Evolutionary conservation across 257 asterid genomes (phyloP).

Genomic region (Anisodus tanguticus): DNA sequence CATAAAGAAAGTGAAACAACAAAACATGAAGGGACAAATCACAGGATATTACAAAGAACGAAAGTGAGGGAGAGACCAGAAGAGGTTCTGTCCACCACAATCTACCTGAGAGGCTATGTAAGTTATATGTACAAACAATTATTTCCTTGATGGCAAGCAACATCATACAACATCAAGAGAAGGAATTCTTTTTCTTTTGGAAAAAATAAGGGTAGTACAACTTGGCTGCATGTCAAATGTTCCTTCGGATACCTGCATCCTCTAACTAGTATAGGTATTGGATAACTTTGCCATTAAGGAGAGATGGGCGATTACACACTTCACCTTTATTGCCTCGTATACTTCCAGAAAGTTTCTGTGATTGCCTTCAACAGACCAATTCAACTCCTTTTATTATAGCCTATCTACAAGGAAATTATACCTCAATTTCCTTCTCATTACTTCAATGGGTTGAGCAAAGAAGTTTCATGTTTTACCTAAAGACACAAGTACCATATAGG

Average conservation of each 20-base stretch:
- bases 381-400: no score
- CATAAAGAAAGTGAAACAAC: slow-evolving; percentile 10
- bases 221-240: neutral
- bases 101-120: neutral
- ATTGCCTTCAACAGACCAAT: neutral
- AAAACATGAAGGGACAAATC: slow-evolving; percentile 9
- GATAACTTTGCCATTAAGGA: neutral
- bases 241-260: neutral
- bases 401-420: neutral
- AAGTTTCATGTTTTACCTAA: slow-evolving; percentile 8
- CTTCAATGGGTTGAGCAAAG: neutral
- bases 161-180: neutral
- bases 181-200: neutral
- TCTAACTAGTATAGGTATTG: neutral
- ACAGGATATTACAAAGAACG: neutral
- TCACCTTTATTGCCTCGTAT: neutral
- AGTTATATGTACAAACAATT: neutral
- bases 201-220: neutral
- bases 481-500: neutral
- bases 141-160: slow-evolving; percentile 4
- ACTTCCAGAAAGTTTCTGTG: neutral
- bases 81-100: neutral
- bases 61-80: slow-evolving; percentile 17
- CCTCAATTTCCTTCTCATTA: slow-evolving; percentile 3
- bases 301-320: neutral